Conservation (phyloP, 768 basidiomycete species). For the Artomyces pyxidatus region DNA sequence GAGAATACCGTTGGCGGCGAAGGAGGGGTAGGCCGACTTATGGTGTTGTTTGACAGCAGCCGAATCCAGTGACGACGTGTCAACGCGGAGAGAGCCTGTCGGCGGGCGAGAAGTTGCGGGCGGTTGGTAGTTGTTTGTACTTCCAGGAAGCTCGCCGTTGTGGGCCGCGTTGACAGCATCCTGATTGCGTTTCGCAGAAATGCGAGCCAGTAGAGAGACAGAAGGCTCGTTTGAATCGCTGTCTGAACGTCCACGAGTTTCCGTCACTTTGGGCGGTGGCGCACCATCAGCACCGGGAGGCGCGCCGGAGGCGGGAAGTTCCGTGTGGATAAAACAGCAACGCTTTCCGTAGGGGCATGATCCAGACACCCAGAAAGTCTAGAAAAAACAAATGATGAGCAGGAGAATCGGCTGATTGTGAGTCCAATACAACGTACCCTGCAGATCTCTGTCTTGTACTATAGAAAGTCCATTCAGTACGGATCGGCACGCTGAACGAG, state of each 20-base stretch:
- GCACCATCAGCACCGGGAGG: slow-evolving; percentile 45
- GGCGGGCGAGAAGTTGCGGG: slow-evolving; percentile 41
- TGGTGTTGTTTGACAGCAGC: slow-evolving; percentile 54
- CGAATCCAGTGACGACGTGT: slow-evolving; percentile 51
- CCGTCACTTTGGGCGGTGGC: slow-evolving; percentile 40
- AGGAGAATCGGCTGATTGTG: slow-evolving; percentile 1
- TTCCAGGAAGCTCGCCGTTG: slow-evolving; percentile 17
- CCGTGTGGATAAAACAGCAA: slow-evolving; percentile 92
- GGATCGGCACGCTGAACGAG: neutral
- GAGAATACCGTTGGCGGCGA: slow-evolving; percentile 47
- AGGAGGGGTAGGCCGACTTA: slow-evolving; percentile 76
- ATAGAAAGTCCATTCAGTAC: slow-evolving; percentile 7
- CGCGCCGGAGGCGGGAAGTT: slow-evolving; percentile 58
- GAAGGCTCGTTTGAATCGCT: slow-evolving; percentile 71
- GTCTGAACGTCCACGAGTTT: slow-evolving; percentile 59
- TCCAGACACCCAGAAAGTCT: slow-evolving; percentile 93
- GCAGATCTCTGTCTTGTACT: slow-evolving; percentile 95
- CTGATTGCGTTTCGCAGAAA: slow-evolving; percentile 57
- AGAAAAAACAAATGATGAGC: slow-evolving; percentile 12
- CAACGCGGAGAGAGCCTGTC: slow-evolving; percentile 63
- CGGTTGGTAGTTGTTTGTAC: slow-evolving; percentile 48
- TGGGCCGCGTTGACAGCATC: slow-evolving; percentile 30
- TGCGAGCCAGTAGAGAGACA: slow-evolving; percentile 69
- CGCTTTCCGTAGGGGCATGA: slow-evolving; percentile 90
- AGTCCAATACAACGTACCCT: slow-evolving; percentile 44